Conservation (phyloP, 177 flowering plant species). For the Vitis hybrid region DNA sequence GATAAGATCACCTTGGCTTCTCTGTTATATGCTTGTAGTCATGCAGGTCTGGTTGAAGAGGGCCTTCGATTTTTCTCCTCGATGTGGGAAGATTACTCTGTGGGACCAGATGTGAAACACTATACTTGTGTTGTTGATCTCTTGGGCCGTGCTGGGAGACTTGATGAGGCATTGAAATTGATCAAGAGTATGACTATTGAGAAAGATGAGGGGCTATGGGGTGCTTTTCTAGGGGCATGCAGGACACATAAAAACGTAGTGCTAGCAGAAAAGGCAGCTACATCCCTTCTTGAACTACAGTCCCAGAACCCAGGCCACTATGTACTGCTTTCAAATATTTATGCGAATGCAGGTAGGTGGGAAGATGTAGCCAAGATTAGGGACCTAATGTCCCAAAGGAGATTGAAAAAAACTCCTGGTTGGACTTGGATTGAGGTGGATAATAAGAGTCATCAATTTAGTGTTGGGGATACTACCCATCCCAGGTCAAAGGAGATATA, state of each 20-base stretch:
- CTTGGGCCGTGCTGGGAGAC: slow-evolving; percentile 50
- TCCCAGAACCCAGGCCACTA: slow-evolving; percentile 51
- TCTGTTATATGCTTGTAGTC: slow-evolving; percentile 57
- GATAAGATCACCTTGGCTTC: slow-evolving; percentile 46
- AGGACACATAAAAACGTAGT: slow-evolving; percentile 40
- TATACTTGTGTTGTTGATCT: slow-evolving; percentile 62
- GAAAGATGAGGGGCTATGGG: slow-evolving; percentile 47
- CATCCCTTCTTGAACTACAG: slow-evolving; percentile 44
- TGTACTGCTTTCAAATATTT: slow-evolving; percentile 59
- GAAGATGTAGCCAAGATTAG: slow-evolving; percentile 44
- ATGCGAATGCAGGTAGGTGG: slow-evolving; percentile 60
- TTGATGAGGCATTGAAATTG: slow-evolving; percentile 44
- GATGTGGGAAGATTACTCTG: slow-evolving; percentile 32
- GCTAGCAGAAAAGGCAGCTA: slow-evolving; percentile 46
- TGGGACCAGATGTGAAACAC: slow-evolving; percentile 47
- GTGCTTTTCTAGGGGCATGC: slow-evolving; percentile 54
- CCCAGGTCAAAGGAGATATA: slow-evolving; percentile 41
- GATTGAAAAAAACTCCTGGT: slow-evolving; percentile 57
- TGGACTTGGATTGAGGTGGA: slow-evolving; percentile 62
- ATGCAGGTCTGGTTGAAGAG: slow-evolving; percentile 52
- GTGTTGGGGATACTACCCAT: slow-evolving; percentile 46
- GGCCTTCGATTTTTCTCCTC: slow-evolving; percentile 38
- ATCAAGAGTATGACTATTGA: slow-evolving; percentile 38
- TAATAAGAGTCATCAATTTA: slow-evolving; percentile 35
- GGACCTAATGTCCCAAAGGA: slow-evolving; percentile 40